Conservation (phyloP, 2,329 filamentous ascomycete species). For the Trichophyton verrucosum region DNA sequence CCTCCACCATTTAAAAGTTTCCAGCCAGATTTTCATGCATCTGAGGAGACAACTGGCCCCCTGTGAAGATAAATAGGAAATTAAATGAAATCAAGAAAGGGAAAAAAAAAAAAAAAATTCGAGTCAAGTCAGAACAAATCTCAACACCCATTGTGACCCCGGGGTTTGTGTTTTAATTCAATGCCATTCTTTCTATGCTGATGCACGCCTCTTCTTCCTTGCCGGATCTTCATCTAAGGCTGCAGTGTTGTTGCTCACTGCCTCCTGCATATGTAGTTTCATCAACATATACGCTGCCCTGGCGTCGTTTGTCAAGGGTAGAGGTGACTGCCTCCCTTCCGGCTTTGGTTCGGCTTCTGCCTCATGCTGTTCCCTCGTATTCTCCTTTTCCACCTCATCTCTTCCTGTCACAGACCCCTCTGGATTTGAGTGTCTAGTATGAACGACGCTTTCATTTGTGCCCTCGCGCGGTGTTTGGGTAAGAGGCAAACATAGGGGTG, state of each 20-base stretch:
- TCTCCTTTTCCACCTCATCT: background rate
- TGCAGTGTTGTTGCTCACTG: constrained; percentile 1
- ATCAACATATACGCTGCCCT: constrained; percentile 29
- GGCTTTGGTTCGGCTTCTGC: background rate
- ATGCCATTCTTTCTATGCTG: constrained; percentile 5
- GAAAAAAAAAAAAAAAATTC: too few relatives aligned
- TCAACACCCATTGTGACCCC: background rate
- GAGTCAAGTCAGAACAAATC: background rate
- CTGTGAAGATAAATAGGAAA: background rate
- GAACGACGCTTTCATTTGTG: too few relatives aligned
- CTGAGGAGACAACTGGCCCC: too few relatives aligned
- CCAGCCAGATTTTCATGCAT: too few relatives aligned
- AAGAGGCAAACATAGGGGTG: background rate
- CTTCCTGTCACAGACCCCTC: background rate
- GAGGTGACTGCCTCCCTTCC: constrained; percentile 16
- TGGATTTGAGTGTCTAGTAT: background rate
- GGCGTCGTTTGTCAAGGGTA: constrained; percentile 19
- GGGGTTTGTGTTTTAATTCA: background rate
- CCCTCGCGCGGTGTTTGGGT: background rate
- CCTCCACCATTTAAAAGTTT: too few relatives aligned
- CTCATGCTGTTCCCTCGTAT: background rate
- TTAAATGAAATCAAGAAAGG: background rate
- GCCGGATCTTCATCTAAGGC: constrained; percentile 13
- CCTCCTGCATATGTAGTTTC: constrained; percentile 24
- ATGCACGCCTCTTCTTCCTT: constrained; percentile 13